A percentile compares a stretch with the other conserved stretches of the same genome.
These are phyloP conservation scores for Capillidium rhysosporum DNA, from an alignment of 371 early-diverging fungal species.

Conservation along the genomic window DNA sequence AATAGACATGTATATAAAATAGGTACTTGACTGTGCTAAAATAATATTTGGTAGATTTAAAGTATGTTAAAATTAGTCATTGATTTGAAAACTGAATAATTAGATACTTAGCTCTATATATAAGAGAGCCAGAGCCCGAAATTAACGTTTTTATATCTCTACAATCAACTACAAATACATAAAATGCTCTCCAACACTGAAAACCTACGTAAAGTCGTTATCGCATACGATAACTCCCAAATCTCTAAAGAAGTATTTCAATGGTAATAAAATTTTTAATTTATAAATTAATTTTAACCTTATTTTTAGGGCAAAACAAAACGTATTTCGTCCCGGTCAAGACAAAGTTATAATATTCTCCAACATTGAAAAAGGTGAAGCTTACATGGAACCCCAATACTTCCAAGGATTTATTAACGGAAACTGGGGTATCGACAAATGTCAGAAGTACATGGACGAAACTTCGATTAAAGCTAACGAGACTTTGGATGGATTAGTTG, in stretches of 20 bases:
- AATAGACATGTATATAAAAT: too few relatives aligned
- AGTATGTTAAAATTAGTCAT: too few relatives aligned
- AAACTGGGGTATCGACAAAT: slow-evolving; percentile 3
- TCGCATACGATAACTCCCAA: slow-evolving; percentile 9
- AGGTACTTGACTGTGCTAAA: too few relatives aligned
- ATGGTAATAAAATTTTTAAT: slow-evolving; percentile 2
- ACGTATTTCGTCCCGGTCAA: slow-evolving; percentile 6
- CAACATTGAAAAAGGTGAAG: slow-evolving; percentile 7
- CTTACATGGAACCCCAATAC: not conserved
- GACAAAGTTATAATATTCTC: slow-evolving; percentile 8
- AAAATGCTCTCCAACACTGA: too few relatives aligned
- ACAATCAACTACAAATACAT: too few relatives aligned
- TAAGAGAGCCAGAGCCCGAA: too few relatives aligned
- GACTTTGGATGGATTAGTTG: not conserved
- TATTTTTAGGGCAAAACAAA: slow-evolving; percentile 2
- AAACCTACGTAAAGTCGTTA: slow-evolving; percentile 8
- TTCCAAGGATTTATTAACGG: not conserved
- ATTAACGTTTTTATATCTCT: too few relatives aligned
- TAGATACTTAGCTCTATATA: too few relatives aligned
- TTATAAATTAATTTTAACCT: not conserved
- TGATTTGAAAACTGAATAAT: too few relatives aligned
- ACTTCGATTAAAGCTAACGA: not conserved
- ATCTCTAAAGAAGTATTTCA: slow-evolving; percentile 8
- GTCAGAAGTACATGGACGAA: slow-evolving; percentile 3
- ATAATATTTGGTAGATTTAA: too few relatives aligned